Percentiles rank a stretch among this genome's conserved stretches.
Conservation (phyloP, 2,329 filamentous ascomycete species). For the Hypoxylon sp. region DNA sequence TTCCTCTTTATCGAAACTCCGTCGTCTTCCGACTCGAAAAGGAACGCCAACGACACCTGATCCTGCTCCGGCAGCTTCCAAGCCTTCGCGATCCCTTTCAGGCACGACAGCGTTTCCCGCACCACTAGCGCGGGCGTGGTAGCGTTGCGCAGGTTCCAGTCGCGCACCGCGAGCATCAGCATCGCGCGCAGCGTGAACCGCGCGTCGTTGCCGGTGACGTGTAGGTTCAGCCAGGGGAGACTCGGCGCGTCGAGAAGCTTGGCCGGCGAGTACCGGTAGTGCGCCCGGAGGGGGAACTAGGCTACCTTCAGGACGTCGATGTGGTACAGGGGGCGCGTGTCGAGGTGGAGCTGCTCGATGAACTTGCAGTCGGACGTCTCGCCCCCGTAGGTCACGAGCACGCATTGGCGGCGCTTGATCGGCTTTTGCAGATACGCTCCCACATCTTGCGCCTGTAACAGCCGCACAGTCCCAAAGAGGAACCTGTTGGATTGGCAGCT, state of each 20-base stretch:
- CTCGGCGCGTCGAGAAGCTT: background rate
- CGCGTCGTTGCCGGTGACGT: conserved; percentile 4
- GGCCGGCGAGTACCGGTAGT: conserved; percentile 1
- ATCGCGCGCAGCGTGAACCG: background rate
- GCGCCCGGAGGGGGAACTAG: background rate
- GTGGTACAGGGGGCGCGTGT: conserved; percentile 1
- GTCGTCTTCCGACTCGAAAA: background rate
- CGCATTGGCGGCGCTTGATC: background rate
- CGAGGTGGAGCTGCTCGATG: conserved; percentile 1
- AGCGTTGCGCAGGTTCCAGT: conserved; percentile 1
- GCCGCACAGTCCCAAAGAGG: background rate
- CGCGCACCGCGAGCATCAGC: conserved; percentile 2
- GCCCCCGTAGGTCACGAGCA: conserved; percentile 5
- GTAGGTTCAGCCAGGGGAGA: background rate
- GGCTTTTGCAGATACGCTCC: conserved; percentile 1
- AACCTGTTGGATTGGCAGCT: background rate
- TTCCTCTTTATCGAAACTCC: background rate
- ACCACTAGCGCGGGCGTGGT: background rate
- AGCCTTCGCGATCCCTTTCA: background rate
- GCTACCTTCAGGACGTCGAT: conserved; percentile 1
- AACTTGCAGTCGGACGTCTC: background rate
- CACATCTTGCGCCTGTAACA: background rate
- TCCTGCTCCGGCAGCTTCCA: conserved; percentile 1
- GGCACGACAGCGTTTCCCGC: background rate
- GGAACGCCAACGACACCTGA: background rate